A percentile compares a stretch with the other conserved stretches of the same genome.
phyloP scores from a whole-genome alignment of 768 basidiomycete species.

The Sporobolomyces roseus region DNA sequence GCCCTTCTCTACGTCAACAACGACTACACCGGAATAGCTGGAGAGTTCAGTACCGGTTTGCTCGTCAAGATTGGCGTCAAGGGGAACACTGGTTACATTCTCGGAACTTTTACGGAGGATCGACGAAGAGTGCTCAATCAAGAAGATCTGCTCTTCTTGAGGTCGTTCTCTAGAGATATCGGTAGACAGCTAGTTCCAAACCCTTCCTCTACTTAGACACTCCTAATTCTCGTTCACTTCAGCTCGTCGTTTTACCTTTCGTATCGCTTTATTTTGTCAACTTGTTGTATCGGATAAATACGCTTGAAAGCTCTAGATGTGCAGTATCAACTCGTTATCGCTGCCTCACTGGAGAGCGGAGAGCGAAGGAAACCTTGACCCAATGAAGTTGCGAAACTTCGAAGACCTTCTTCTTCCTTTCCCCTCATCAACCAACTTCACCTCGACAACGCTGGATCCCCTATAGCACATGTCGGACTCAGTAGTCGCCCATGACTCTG shows the following conservation, averaged over 20 bases:
- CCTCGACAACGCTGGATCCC: conserved; percentile 2
- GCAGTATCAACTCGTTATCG: too few species aligned
- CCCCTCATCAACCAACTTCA: neutral
- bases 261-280: neutral
- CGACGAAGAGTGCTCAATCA: conserved; percentile 22
- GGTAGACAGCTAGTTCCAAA: neutral
- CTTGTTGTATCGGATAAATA: too few species aligned
- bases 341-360: too few species aligned
- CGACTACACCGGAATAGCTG: neutral
- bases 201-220: too few species aligned
- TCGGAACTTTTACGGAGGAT: conserved; percentile 32
- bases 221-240: too few species aligned
- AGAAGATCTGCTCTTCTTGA: conserved; percentile 27
- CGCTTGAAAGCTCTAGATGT: too few species aligned
- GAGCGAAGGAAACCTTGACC: too few species aligned
- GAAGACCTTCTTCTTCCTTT: too few species aligned
- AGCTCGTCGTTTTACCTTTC: neutral
- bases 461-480: neutral
- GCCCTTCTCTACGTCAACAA: conserved; percentile 22
- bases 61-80: conserved; percentile 15
- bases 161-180: conserved; percentile 22
- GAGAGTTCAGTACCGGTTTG: conserved; percentile 25
- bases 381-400: too few species aligned
- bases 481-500: neutral
- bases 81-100: conserved; percentile 19